Base-by-base conservation (phyloP, 768 basidiomycete species). In the Arthromyces matolae region DNA sequence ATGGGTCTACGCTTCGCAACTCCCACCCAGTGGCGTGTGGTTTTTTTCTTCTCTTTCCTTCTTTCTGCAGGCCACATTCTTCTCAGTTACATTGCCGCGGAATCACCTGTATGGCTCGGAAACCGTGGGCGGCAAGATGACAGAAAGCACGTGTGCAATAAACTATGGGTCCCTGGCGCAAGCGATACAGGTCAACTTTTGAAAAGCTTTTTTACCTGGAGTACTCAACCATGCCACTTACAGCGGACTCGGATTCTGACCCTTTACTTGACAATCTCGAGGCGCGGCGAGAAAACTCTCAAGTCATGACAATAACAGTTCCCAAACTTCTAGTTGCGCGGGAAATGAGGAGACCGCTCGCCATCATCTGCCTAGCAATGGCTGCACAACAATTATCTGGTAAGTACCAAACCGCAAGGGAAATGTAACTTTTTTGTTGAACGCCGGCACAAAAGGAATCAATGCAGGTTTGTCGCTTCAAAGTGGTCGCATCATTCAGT, bases 311-410 rank as follows among this genome's bases (percentile, higher is more conserved):
- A 35, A 62, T 83, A 31, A 79, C 79, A 32, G 66, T 87, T 22
- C 72, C 76, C 0, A 70, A 83, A 47, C 67, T 85, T 20, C 60
- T 82, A 60, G 34, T 68, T 14, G 65, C 75, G 33, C 69, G 61
- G 25, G 84, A 86, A 52, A 66, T 88, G 23, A 73, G 80, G 34
- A 73, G 64, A 47, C 84, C 89, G 4, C 71, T 92, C 24, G 61
- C 78, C 14, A 83, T 84, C 33, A 74, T 89, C 5, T 78, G 78
- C 50, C 77, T 82, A 51, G 81, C 78, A 1, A 92, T 89, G 89
- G 51, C 82, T 16, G 78, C 81, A 22, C 89, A 92, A 54, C 90
- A 93, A 62, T 41, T 90, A 24, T 92, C 89, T 43, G 88, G 88
- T 81, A 60, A 40, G 57, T n/a, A 23, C 39, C 48, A 24, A 35